A percentile compares a stretch with the other conserved stretches of the same genome.
Conservation (phyloP, 1,139 yeast species). For the Geotrichum carabidarum region DNA sequence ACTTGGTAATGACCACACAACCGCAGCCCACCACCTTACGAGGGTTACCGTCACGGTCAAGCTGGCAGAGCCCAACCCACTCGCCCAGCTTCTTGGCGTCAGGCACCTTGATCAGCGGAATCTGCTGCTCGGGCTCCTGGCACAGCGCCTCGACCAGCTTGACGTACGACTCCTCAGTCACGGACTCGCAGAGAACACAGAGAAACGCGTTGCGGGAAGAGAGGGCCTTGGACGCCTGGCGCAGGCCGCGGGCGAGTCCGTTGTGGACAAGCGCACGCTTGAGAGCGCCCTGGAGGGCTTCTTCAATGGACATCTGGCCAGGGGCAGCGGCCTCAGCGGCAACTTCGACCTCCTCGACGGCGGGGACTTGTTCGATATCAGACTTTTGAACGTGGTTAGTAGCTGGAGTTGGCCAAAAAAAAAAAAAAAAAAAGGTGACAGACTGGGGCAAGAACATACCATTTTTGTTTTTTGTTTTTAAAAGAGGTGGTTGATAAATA, state of each 20-base stretch:
- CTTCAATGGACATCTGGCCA: slow-evolving; percentile 93
- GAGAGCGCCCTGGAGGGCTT: slow-evolving; percentile 96
- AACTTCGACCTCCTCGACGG: slow-evolving; percentile 74
- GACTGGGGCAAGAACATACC: slow-evolving; percentile 11
- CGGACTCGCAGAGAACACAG: slow-evolving; percentile 96
- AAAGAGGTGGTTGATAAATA: not conserved
- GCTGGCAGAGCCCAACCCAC: slow-evolving; percentile 99
- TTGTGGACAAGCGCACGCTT: slow-evolving; percentile 98
- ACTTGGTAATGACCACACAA: slow-evolving; percentile 98
- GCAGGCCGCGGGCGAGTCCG: slow-evolving; percentile 99
- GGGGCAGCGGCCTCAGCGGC: slow-evolving; percentile 69
- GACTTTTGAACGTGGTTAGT: slow-evolving; percentile 31
- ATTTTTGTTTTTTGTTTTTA: slow-evolving; percentile 12
- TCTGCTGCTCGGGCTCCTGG: slow-evolving; percentile 94
- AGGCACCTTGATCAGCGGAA: slow-evolving; percentile 97
- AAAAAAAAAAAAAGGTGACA: not conserved
- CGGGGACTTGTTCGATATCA: slow-evolving; percentile 40
- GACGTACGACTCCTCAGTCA: slow-evolving; percentile 94
- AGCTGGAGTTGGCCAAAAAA: too few species aligned
- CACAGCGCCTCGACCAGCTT: slow-evolving; percentile 99
- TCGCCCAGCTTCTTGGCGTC: slow-evolving; percentile 99
- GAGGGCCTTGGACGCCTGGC: slow-evolving; percentile 99
- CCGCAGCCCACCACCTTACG: slow-evolving; percentile 99
- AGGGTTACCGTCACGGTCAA: slow-evolving; percentile 99
- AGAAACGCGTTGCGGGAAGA: slow-evolving; percentile 92